Evolutionary conservation across 257 asterid genomes (phyloP).

Genomic region (Lantana camara): DNA sequence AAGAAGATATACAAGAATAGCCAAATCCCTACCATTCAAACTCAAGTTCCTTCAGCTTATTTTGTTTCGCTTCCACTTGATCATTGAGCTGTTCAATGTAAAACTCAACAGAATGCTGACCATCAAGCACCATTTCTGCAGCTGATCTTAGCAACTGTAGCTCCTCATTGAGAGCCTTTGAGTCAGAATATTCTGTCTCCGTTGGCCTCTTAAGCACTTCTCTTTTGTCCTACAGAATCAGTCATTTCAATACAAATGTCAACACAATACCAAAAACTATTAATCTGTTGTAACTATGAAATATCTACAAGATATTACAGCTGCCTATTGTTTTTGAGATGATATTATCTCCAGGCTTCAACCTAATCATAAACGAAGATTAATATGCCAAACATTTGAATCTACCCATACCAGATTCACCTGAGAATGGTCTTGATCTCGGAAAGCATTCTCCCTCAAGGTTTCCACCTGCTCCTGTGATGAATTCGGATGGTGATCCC

Average conservation of each 20-base stretch:
- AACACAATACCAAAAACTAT: constrained; percentile 1
- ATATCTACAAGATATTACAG: background rate
- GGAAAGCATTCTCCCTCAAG: constrained; percentile 10
- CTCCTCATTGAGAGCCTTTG: constrained; percentile 41
- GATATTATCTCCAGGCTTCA: background rate
- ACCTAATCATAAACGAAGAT: constrained; percentile 8
- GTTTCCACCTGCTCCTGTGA: constrained; percentile 17
- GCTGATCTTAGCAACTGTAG: constrained; percentile 48
- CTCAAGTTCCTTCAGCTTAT: constrained; percentile 48
- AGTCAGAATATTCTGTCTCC: constrained; percentile 34
- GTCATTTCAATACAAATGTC: constrained; percentile 15
- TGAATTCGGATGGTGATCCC: constrained; percentile 9
- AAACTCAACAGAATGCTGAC: constrained; percentile 37
- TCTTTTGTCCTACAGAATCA: constrained; percentile 27
- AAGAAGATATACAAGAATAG: background rate
- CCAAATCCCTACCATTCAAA: constrained; percentile 51
- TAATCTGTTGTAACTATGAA: background rate
- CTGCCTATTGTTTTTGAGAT: background rate
- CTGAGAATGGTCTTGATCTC: constrained; percentile 27
- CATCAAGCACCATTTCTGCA: constrained; percentile 43
- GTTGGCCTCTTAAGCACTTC: constrained; percentile 30
- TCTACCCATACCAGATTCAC: constrained; percentile 16
- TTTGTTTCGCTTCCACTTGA: constrained; percentile 50
- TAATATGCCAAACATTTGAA: constrained; percentile 6
- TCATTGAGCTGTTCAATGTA: constrained; percentile 49